These are phyloP conservation scores for Diplogelasinospora grovesii DNA, from an alignment of 495 filamentous ascomycete species.

Conservation along the genomic window DNA sequence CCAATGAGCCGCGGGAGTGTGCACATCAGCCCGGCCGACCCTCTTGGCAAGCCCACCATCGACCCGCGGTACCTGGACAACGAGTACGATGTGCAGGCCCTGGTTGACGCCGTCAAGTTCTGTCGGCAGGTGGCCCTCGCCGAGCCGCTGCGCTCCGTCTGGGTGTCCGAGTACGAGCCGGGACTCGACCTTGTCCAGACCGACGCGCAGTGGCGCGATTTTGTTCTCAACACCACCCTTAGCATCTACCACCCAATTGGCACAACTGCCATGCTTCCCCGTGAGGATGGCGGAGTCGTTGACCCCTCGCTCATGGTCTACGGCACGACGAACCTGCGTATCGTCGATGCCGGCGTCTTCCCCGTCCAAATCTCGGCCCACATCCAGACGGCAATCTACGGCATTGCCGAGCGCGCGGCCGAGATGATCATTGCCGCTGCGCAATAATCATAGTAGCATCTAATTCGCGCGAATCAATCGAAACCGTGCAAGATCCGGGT, in stretches of 20 bases:
- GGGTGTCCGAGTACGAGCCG: conserved; percentile 23
- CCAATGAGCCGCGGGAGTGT: conserved; percentile 49
- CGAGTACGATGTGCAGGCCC: conserved; percentile 19
- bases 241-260: conserved; percentile 30
- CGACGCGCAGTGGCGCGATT: conserved; percentile 20
- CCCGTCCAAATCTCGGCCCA: conserved; percentile 26
- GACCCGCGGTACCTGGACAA: conserved; percentile 19
- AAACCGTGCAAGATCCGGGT: too few relatives aligned
- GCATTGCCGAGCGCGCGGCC: conserved; percentile 32
- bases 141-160: conserved; percentile 13
- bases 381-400: conserved; percentile 31
- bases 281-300: conserved; percentile 40
- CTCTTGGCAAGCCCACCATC: conserved; percentile 11
- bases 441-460: too few relatives aligned
- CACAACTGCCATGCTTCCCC: conserved; percentile 44
- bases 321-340: conserved; percentile 27
- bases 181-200: conserved; percentile 12
- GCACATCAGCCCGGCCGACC: conserved; percentile 34
- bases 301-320: conserved; percentile 40
- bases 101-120: conserved; percentile 16
- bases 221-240: conserved; percentile 10
- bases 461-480: too few relatives aligned
- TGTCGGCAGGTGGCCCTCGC: conserved; percentile 12
- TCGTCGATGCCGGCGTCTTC: conserved; percentile 30
- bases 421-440: conserved; percentile 32